phyloP scores from a whole-genome alignment of 2,329 filamentous ascomycete species.

The Cladosporium oxysporum region DNA sequence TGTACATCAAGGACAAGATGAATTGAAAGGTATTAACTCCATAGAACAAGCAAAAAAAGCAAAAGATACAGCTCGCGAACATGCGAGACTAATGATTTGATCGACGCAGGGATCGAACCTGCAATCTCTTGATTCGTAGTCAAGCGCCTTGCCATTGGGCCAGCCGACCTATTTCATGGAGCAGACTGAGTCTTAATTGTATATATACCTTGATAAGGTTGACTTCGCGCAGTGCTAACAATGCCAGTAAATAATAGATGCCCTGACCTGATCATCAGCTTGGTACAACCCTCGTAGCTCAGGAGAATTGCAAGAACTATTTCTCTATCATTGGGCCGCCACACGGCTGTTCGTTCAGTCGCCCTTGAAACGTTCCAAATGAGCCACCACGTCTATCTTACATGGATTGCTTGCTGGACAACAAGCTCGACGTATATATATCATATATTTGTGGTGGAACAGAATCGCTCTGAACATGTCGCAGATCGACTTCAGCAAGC shows the following conservation, averaged over 20 bases:
- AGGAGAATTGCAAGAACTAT: neutral
- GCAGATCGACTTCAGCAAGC: neutral
- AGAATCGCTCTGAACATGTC: neutral
- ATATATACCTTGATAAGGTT: too few species aligned
- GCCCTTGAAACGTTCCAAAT: neutral
- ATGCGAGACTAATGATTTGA: neutral
- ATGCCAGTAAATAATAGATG: too few species aligned
- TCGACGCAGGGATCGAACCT: constrained; percentile 23
- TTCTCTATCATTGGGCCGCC: neutral
- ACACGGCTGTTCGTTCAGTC: neutral
- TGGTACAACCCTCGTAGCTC: too few species aligned
- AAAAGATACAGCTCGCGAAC: neutral
- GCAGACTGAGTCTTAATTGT: too few species aligned
- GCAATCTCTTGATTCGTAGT: constrained; percentile 45
- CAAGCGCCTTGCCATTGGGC: constrained; percentile 62
- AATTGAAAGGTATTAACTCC: constrained; percentile 15
- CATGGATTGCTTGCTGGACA: neutral
- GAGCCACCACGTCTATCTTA: neutral
- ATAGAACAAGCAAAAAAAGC: neutral
- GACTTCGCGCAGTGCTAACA: too few species aligned
- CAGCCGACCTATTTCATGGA: constrained; percentile 33
- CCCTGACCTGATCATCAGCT: too few species aligned
- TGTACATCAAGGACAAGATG: constrained; percentile 30
- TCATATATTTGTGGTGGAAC: neutral
- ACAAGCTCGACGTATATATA: neutral